Evolutionary conservation across 1,284 basidiomycete genomes (phyloP), one percentile per base, ranked within the genome.

Genomic region (Cystobasidium sp.): DNA sequence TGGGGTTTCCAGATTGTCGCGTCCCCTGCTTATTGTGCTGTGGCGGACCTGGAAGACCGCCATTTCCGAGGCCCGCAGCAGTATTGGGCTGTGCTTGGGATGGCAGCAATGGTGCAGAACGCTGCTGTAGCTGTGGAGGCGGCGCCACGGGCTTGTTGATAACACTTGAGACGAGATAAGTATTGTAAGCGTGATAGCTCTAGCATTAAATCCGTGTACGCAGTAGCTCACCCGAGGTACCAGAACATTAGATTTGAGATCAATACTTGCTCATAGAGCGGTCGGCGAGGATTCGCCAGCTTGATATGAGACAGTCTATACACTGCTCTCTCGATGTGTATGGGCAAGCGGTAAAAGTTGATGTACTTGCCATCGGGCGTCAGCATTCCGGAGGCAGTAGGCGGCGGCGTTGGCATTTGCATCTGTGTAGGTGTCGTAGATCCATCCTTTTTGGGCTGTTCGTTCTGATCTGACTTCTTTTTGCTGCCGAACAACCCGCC

Each of bases 231-330:
- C 70, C 70, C 70, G 51, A 99, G 87, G 82, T 99, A 99, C 96
- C 96, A 99, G 86, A 99, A 99, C 95, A 98, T 99, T 78, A 51
- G 67, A 77, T 99, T 99, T 80, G 94, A 97, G 83, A 99, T 99
- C 76, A 99, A 85, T 64, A 99, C 96, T 83, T 99, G 96, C 84
- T 99, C 97, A 80, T 97, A 98, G 18, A 99, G 86, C 20, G 97
- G 94, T 55, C 96, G 86, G 67, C 97, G 87, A 10, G 96, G 95
- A 82, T 99, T 98, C 31, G 97, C 96, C 56, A 99, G 86, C 84
- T 99, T 99, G 86, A 99, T 98, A 81, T 99, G 96, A n/a, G 92
- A 94, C 65, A 99, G 85, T 67, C 96, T 87, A 83, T 99, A 99
- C 66, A 99, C 95, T 1, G 96, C 96, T 31, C 96, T 88, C 83